Base-by-base conservation (phyloP, 495 filamentous ascomycete species). In the Xylaria grammica region DNA sequence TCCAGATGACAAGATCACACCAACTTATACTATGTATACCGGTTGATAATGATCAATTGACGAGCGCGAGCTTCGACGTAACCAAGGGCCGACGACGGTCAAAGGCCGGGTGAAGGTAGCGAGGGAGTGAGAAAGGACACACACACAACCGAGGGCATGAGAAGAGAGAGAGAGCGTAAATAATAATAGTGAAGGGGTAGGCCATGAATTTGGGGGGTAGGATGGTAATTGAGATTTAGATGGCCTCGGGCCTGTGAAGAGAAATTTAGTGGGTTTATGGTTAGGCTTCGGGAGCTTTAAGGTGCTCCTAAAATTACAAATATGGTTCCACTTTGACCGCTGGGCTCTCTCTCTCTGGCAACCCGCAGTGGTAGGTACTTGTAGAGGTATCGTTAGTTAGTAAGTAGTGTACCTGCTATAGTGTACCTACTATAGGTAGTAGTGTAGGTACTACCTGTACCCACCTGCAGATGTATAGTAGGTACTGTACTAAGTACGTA, bases 221-320 rank as follows among this genome's bases (percentile, higher is more conserved):
- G 6, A 36, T 27, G 57, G 20, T 20, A 60, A 48, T 59, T 34
- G 27, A 34, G 30, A 49, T 60, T 60, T 46, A 60, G 29, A 48
- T 11, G 24, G 56, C 20, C n/a, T 38, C 26, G 15, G 44, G 56
- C n/a, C 32, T 50, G 44, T 30, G 20, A 34, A 48, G 38, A 62
- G 56, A 53, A 62, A 45, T 62, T 53, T 62, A 36, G 60, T 54
- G 50, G 59, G 48, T 27, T 46, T 22, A 32, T 61, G 20, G 32
- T 30, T 17, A 46, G 50, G 48, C 38, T 30, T 62, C 45, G 58
- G 58, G 45, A 38, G 22, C 29, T 36, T 38, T 10, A 17, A 51
- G 6, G 38, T 30, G 45, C 9, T 19, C 22, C 26, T 46, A 54
- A 59, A 59, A 59, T 59, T 46, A 59, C 56, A 59, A 59, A 59